A percentile compares a stretch with the other conserved stretches of the same genome.
Conservation (phyloP, 1,284 basidiomycete species). For the Coniferiporia weirii region DNA sequence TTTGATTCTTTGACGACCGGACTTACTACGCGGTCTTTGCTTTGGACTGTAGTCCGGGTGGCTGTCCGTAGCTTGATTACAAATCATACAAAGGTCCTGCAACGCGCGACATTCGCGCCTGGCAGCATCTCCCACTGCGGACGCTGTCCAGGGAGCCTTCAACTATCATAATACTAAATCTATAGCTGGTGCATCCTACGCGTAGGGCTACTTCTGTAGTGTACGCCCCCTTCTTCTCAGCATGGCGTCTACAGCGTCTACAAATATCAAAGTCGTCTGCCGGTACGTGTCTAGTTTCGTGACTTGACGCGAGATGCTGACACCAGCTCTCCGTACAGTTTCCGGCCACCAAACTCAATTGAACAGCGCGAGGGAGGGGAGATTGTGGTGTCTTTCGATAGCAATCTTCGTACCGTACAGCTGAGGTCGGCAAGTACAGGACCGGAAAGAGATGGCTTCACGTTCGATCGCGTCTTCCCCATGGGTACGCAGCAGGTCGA, state of each 20-base stretch:
- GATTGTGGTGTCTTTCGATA: slow-evolving; percentile 87
- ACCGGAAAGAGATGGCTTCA: slow-evolving; percentile 90
- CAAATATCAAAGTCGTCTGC: slow-evolving; percentile 92
- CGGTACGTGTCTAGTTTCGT: slow-evolving; percentile 50
- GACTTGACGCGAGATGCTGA: background rate
- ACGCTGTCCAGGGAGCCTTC: background rate
- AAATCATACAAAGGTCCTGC: background rate
- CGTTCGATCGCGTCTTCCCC: slow-evolving; percentile 95
- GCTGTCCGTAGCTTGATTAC: too few species aligned
- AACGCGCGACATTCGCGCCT: background rate
- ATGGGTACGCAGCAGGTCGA: slow-evolving; percentile 90
- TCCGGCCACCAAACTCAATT: slow-evolving; percentile 92
- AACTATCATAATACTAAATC: background rate
- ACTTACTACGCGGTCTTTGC: background rate
- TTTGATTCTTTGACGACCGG: background rate
- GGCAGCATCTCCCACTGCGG: too few species aligned
- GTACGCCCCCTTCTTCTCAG: background rate
- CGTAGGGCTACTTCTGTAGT: background rate
- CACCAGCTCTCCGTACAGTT: slow-evolving; percentile 44
- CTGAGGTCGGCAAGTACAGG: slow-evolving; percentile 70
- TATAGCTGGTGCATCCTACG: background rate
- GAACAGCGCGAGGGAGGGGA: slow-evolving; percentile 89
- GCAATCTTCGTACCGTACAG: slow-evolving; percentile 78
- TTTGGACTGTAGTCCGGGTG: background rate
- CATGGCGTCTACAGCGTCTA: slow-evolving; percentile 55